Evolutionary conservation across 2,329 filamentous ascomycete species (phyloP).

Genomic region (Sporothrix protearum): DNA sequence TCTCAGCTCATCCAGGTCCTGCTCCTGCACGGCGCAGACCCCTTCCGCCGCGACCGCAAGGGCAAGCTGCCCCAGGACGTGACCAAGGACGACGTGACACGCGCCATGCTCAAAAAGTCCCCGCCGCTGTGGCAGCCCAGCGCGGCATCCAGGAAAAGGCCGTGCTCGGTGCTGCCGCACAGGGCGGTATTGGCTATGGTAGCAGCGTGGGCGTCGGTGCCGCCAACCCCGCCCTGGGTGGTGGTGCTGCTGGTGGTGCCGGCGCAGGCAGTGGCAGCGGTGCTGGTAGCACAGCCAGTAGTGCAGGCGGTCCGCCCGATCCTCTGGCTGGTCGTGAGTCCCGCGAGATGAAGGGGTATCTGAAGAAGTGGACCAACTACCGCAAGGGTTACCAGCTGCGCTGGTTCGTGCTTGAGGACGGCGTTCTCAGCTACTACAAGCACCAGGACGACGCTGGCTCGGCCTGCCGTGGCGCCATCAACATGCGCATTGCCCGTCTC

Average conservation of each 20-base stretch:
- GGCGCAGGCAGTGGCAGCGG: not conserved
- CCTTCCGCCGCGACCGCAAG: slow-evolving; percentile 90
- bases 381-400: slow-evolving; percentile 93
- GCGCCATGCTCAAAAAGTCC: slow-evolving; percentile 85
- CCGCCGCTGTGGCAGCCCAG: slow-evolving; percentile 89
- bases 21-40: slow-evolving; percentile 89
- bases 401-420: slow-evolving; percentile 97
- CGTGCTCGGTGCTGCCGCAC: slow-evolving; percentile 72
- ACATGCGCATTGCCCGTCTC: slow-evolving; percentile 93
- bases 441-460: slow-evolving; percentile 96
- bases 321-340: slow-evolving; percentile 75
- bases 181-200: slow-evolving; percentile 40
- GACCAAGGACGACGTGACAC: slow-evolving; percentile 88
- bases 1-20: slow-evolving; percentile 83
- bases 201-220: not conserved
- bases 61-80: slow-evolving; percentile 95
- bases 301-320: slow-evolving; percentile 38
- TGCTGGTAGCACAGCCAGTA: not conserved
- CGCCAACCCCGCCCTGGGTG: not conserved
- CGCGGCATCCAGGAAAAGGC: slow-evolving; percentile 96
- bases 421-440: slow-evolving; percentile 97
- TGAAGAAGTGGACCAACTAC: slow-evolving; percentile 99
- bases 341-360: slow-evolving; percentile 95
- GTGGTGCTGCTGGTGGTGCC: not conserved
- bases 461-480: slow-evolving; percentile 94